phyloP scores from a whole-genome alignment of 2,329 filamentous ascomycete genomes.

The Colletotrichum abscissum region DNA sequence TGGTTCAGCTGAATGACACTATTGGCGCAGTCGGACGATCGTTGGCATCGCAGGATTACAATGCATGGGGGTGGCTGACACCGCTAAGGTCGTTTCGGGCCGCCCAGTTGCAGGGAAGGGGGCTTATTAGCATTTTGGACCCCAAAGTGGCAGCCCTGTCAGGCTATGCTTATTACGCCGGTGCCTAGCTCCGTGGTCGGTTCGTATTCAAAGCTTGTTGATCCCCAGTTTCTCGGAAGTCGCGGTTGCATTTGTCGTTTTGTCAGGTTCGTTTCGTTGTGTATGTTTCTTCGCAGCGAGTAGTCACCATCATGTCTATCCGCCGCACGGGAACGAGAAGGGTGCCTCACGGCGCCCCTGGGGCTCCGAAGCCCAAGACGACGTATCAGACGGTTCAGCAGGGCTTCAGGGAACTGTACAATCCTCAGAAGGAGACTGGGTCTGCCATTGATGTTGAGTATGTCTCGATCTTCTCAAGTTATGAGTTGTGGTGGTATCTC shows the following conservation, averaged over 20 bases:
- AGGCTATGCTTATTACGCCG: conserved; percentile 8
- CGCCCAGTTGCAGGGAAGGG: conserved; percentile 27
- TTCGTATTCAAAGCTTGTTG: conserved; percentile 20
- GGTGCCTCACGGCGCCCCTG: conserved; percentile 26
- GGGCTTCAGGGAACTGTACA: conserved; percentile 51
- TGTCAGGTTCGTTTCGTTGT: not conserved
- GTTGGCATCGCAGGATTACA: conserved; percentile 27
- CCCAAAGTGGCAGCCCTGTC: conserved; percentile 19
- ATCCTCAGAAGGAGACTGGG: conserved; percentile 41
- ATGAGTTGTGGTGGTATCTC: not conserved
- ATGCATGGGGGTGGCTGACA: conserved; percentile 28
- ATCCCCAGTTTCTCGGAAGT: conserved; percentile 4
- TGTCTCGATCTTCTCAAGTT: conserved; percentile 21
- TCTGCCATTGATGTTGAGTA: conserved; percentile 50
- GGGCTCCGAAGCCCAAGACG: conserved; percentile 42
- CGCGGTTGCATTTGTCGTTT: not conserved
- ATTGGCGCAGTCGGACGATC: conserved; percentile 20
- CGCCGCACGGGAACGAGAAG: conserved; percentile 27
- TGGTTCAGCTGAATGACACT: conserved; percentile 12
- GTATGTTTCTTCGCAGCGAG: not conserved
- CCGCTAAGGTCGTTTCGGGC: conserved; percentile 32
- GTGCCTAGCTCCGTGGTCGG: conserved; percentile 19
- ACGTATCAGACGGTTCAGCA: conserved; percentile 50
- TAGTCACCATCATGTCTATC: conserved; percentile 29
- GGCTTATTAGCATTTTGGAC: not conserved